Evolutionary conservation across 169 alveolate genomes (phyloP), one percentile per base, ranked within the genome.

Genomic region (Eimeria necatrix): DNA sequence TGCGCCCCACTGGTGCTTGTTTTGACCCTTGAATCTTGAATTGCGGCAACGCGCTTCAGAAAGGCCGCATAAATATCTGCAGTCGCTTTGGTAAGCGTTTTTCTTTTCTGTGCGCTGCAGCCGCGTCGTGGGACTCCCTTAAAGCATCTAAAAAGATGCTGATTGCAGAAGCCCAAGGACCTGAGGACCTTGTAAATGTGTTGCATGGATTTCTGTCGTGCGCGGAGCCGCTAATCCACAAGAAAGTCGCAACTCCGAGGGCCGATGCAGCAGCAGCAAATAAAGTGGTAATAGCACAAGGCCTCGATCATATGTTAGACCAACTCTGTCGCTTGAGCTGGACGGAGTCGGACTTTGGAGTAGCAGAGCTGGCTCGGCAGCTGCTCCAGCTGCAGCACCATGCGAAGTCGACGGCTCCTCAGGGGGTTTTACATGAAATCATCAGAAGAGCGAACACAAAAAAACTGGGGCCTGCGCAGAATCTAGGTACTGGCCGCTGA

Each of bases 301-400:
- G 56, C 59, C 68, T 56, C 22, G 20, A 56, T 56, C 20, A 56
- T 56, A 18, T 56, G 68, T 18, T 56, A 18, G 68, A 56, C 12
- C 68, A 56, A 56, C 68, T 56, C 22, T 14, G 12, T 56, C 68
- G 68, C 68, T 14, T 56, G 22, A 14, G 22, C 20, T 18, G 22
- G 12, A 56, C 20, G 68, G 68, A 18, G 12, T 56, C 68, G 20
- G 68, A 56, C 2, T 1, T 18, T 74, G 85, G 56, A 26, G 85
- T 49, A 32, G 85, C 59, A 8, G 60, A 10, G 85, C 60, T 74
- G 52, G 52, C 85, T 8, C 52, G 60, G 32, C 85, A 74, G 85
- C 85, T 74, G 85, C 24, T 41, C 56, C 85, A 74, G 52, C 56
- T 32, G 85, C 85, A 74, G 85, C 52, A 74, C 60, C 85, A 12